A percentile compares a stretch with the other conserved stretches of the same genome.
These are phyloP conservation scores for Protomyces arabidopsidicola DNA, from an alignment of 1,139 yeast genomes.

Conservation along the genomic window DNA sequence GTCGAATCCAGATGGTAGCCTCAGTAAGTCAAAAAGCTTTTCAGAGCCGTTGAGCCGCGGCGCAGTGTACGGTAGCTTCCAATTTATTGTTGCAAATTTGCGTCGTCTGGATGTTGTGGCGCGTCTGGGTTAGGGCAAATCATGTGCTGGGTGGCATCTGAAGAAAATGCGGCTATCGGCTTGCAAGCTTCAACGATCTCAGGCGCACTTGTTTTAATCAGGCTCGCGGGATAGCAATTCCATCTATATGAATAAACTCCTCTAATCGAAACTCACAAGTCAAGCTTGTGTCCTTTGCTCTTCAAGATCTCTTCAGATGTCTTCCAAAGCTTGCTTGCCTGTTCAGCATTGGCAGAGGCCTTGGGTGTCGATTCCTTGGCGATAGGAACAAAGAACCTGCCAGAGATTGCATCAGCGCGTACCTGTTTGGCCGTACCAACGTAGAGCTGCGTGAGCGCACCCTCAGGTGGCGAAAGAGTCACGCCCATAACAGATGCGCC, in stretches of 20 bases:
- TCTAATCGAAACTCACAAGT: not conserved
- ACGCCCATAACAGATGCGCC: slow-evolving; percentile 48
- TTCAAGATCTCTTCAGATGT: not conserved
- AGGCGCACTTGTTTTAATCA: no score
- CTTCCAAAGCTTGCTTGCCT: slow-evolving; percentile 8
- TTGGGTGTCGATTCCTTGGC: not conserved
- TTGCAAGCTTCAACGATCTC: no score
- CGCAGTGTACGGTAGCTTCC: no score
- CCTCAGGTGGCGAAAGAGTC: slow-evolving; percentile 56
- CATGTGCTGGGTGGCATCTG: no score
- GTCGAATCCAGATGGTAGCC: not conserved
- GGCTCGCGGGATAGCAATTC: no score
- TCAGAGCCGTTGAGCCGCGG: no score
- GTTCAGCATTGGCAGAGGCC: not conserved
- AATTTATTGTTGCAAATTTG: no score
- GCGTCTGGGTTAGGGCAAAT: no score
- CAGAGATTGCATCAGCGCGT: slow-evolving; percentile 7
- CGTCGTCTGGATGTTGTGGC: no score
- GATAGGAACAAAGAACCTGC: slow-evolving; percentile 15
- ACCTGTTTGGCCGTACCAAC: slow-evolving; percentile 58
- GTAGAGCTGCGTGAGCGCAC: slow-evolving; percentile 60
- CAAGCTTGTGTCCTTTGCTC: not conserved
- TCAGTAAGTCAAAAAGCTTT: no score
- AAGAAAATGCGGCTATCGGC: no score
- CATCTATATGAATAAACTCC: no score